Evolutionary conservation across 1,139 yeast species (phyloP).

Genomic region (Nakaseomyces delphensis): DNA sequence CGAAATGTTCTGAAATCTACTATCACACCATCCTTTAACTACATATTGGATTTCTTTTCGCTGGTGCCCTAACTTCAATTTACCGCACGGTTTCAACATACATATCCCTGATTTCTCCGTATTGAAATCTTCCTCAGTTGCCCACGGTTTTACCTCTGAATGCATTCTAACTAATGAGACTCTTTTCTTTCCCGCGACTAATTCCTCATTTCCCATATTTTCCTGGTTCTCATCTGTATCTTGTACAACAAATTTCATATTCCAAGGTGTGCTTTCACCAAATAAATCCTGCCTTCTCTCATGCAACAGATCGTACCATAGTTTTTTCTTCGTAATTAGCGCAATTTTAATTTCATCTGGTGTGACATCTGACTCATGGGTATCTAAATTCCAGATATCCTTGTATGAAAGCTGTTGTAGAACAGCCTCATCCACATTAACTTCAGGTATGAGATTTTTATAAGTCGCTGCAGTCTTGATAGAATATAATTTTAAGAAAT

Average conservation of each 20-base stretch:
- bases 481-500: conserved; percentile 27
- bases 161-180: conserved; percentile 23
- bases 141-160: conserved; percentile 28
- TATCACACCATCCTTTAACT: conserved; percentile 32
- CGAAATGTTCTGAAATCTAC: conserved; percentile 16
- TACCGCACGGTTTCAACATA: conserved; percentile 30
- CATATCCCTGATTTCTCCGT: conserved; percentile 8
- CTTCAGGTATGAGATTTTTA: conserved; percentile 24
- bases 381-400: conserved; percentile 21
- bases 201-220: conserved; percentile 5
- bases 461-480: conserved; percentile 22
- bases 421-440: conserved; percentile 26
- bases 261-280: conserved; percentile 25
- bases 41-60: conserved; percentile 26
- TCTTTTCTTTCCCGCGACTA: conserved; percentile 8
- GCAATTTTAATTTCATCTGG: conserved; percentile 25
- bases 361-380: conserved; percentile 17
- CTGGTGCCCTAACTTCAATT: conserved; percentile 13
- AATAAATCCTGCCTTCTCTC: conserved; percentile 23
- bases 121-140: conserved; percentile 8
- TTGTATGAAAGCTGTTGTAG: conserved; percentile 18
- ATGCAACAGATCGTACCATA: conserved; percentile 28
- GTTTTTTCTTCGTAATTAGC: conserved; percentile 26
- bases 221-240: neutral
- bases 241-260: conserved; percentile 17